Evolutionary conservation across 1,284 basidiomycete species (phyloP).

Genomic region (Testicularia cyperi): DNA sequence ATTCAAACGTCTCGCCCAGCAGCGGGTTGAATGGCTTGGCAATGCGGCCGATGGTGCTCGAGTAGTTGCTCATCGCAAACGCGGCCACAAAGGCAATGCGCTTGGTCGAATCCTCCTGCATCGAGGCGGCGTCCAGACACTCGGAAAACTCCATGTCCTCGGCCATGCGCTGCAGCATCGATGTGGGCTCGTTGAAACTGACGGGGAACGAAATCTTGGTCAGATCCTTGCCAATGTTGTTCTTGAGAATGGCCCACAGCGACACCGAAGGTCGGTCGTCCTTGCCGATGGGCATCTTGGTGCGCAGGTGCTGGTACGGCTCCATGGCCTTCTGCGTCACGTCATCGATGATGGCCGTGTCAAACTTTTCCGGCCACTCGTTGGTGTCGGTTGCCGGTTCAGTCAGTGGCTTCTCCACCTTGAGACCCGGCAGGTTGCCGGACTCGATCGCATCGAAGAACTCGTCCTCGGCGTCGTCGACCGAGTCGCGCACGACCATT

Average conservation of each 20-base stretch:
- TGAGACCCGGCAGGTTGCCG: slow-evolving; percentile 60
- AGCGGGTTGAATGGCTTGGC: slow-evolving; percentile 61
- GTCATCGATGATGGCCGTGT: slow-evolving; percentile 37
- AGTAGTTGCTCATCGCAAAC: slow-evolving; percentile 98
- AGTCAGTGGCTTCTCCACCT: slow-evolving; percentile 42
- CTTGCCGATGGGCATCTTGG: slow-evolving; percentile 69
- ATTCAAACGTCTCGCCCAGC: slow-evolving; percentile 87
- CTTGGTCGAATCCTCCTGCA: slow-evolving; percentile 74
- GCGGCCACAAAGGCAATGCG: slow-evolving; percentile 91
- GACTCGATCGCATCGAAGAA: slow-evolving; percentile 96
- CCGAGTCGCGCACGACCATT: slow-evolving; percentile 16
- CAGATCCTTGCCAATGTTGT: slow-evolving; percentile 93
- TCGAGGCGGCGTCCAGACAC: slow-evolving; percentile 74
- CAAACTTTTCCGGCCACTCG: slow-evolving; percentile 33
- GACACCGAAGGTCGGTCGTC: slow-evolving; percentile 87
- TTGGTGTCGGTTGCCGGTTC: slow-evolving; percentile 11
- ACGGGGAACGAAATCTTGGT: slow-evolving; percentile 96
- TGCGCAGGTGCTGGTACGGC: slow-evolving; percentile 71
- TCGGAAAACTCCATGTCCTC: slow-evolving; percentile 61
- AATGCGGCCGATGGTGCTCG: slow-evolving; percentile 73
- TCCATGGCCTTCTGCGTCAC: slow-evolving; percentile 13
- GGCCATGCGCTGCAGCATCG: slow-evolving; percentile 77
- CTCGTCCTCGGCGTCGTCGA: slow-evolving; percentile 87
- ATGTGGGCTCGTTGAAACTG: slow-evolving; percentile 75
- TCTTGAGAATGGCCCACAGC: slow-evolving; percentile 93